phyloP scores from a whole-genome alignment of 1,139 yeast species.

The Saccharomyces hybrid region DNA sequence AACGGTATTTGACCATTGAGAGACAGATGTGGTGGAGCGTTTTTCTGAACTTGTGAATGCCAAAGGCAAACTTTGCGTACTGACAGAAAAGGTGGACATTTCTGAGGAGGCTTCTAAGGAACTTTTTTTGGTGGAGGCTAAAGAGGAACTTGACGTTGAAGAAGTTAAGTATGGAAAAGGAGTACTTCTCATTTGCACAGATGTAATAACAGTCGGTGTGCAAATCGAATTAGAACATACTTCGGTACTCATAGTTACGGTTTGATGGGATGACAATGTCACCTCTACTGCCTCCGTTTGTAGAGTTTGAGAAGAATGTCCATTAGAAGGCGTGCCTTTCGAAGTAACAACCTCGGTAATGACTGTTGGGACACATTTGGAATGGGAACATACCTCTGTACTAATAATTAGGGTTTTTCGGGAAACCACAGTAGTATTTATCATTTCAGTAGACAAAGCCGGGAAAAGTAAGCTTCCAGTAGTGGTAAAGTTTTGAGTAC shows the following conservation, averaged over 20 bases:
- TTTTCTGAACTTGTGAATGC: neutral
- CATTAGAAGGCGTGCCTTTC: neutral
- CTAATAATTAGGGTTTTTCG: neutral
- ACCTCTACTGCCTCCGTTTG: neutral
- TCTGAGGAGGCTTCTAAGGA: neutral
- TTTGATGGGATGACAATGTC: neutral
- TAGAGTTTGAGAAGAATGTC: neutral
- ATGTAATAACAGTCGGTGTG: neutral
- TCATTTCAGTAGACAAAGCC: neutral
- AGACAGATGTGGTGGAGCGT: neutral
- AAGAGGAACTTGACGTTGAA: neutral
- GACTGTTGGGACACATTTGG: neutral
- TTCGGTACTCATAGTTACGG: slow-evolving; percentile 2
- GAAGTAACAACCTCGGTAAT: neutral
- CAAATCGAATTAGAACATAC: slow-evolving; percentile 1
- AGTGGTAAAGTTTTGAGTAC: neutral
- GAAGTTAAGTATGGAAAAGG: neutral
- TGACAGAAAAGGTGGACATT: neutral
- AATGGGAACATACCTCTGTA: neutral
- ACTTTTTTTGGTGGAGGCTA: neutral
- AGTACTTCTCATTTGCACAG: neutral
- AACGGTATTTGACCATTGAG: neutral
- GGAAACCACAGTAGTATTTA: neutral
- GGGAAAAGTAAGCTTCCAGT: neutral
- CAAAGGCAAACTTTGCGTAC: neutral